phyloP scores from a whole-genome alignment of 1,284 basidiomycete species.

The Stereum hirsutum region DNA sequence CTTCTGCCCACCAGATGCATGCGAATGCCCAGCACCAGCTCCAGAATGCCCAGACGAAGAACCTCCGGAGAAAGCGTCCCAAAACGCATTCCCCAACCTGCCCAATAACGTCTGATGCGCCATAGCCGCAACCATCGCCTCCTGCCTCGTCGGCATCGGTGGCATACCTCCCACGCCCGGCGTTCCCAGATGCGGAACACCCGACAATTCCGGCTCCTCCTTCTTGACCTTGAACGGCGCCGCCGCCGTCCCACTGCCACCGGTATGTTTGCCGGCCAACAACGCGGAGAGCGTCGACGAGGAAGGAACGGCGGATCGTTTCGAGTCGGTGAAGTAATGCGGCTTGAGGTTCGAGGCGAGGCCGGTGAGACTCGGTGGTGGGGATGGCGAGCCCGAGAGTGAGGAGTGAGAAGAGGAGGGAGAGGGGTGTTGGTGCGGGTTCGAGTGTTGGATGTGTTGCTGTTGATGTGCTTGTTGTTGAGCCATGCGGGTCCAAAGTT shows the following conservation, averaged over 20 bases:
- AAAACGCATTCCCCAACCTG: conserved; percentile 65
- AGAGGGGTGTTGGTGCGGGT: conserved; percentile 9
- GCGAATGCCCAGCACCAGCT: conserved; percentile 1
- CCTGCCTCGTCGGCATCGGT: conserved; percentile 24
- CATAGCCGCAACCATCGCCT: conserved; percentile 51
- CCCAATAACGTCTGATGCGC: conserved; percentile 62
- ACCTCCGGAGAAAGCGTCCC: conserved; percentile 68
- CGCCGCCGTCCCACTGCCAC: conserved; percentile 12
- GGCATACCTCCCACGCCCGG: no score
- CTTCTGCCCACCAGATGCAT: conserved; percentile 9
- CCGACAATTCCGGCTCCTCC: no score
- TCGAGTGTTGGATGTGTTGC: conserved; percentile 19
- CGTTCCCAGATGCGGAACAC: no score
- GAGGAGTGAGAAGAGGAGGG: conserved; percentile 8
- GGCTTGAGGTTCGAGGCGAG: conserved; percentile 46
- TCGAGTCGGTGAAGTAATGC: conserved; percentile 36
- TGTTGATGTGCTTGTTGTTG: conserved; percentile 21
- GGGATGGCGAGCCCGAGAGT: conserved; percentile 27
- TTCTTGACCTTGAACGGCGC: no score
- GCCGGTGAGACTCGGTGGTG: conserved; percentile 27
- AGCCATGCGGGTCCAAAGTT: conserved; percentile 81
- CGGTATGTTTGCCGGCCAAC: conserved; percentile 41
- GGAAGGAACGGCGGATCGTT: conserved; percentile 4
- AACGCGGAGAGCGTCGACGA: conserved; percentile 26
- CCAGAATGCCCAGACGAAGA: conserved; percentile 16